A percentile compares a stretch with the other conserved stretches of the same genome.
Evolutionary conservation across 176 grass and related monocot species (phyloP).

Genomic region (Otatea glauca): DNA sequence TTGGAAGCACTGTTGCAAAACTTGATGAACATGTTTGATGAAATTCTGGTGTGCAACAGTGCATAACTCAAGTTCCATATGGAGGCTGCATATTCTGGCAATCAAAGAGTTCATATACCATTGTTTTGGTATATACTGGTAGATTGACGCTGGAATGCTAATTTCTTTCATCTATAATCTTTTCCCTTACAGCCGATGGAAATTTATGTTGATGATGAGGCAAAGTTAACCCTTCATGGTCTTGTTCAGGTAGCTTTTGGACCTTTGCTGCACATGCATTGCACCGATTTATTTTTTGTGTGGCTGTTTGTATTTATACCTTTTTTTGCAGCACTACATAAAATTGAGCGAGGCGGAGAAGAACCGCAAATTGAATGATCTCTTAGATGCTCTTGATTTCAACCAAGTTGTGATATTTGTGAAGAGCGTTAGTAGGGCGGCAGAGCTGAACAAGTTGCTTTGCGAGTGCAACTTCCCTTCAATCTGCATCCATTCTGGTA

Average conservation of each 20-base stretch:
- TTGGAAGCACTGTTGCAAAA: slow-evolving; percentile 49
- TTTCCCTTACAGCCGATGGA: slow-evolving; percentile 99
- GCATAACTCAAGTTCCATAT: slow-evolving; percentile 37
- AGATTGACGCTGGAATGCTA: slow-evolving; percentile 69
- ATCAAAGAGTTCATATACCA: slow-evolving; percentile 47
- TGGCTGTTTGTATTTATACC: background rate
- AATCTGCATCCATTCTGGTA: slow-evolving; percentile 98
- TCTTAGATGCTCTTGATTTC: slow-evolving; percentile 97
- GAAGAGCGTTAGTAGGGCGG: slow-evolving; percentile 89
- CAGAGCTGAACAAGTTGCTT: slow-evolving; percentile 95
- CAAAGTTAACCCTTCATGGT: slow-evolving; percentile 96
- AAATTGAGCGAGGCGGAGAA: slow-evolving; percentile 92
- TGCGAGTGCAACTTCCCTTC: slow-evolving; percentile 97
- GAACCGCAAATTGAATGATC: slow-evolving; percentile 96
- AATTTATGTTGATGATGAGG: slow-evolving; percentile 99
- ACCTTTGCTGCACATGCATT: background rate
- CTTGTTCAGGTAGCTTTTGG: slow-evolving; percentile 76
- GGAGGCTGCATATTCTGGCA: slow-evolving; percentile 33
- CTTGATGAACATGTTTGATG: background rate
- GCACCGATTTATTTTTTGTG: background rate
- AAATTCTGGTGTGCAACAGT: slow-evolving; percentile 42
- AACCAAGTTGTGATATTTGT: slow-evolving; percentile 99
- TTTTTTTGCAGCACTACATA: slow-evolving; percentile 76
- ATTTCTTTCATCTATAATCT: slow-evolving; percentile 89
- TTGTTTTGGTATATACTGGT: slow-evolving; percentile 62